Percentiles rank a stretch among this genome's conserved stretches.
phyloP scores from a whole-genome alignment of 1,284 basidiomycete genomes.

The Apiotrichum laibachii region DNA sequence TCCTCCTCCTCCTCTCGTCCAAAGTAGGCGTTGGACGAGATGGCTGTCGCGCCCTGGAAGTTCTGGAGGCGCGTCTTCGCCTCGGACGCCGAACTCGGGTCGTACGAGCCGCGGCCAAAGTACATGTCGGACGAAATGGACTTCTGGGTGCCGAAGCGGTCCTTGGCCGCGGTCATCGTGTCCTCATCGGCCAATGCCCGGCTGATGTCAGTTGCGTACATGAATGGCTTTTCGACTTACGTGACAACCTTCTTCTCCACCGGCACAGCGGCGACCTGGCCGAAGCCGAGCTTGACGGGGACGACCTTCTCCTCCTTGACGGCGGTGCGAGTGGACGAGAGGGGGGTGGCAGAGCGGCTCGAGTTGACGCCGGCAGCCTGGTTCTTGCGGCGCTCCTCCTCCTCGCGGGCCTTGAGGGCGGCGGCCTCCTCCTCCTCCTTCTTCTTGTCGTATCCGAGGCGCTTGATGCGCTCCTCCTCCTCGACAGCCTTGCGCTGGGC shows the following conservation, averaged over 20 bases:
- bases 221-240: not conserved
- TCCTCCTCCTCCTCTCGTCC: slow-evolving; percentile 68
- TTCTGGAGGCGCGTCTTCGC: slow-evolving; percentile 76
- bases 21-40: slow-evolving; percentile 94
- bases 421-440: slow-evolving; percentile 64
- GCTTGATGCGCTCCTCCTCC: slow-evolving; percentile 80
- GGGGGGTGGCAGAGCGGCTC: slow-evolving; percentile 19
- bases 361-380: slow-evolving; percentile 46
- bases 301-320: slow-evolving; percentile 39
- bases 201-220: slow-evolving; percentile 17
- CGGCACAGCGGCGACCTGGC: slow-evolving; percentile 59
- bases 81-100: slow-evolving; percentile 68
- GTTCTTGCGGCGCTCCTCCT: slow-evolving; percentile 60
- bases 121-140: slow-evolving; percentile 96
- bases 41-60: slow-evolving; percentile 90
- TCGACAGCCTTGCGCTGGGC: slow-evolving; percentile 81
- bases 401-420: slow-evolving; percentile 52
- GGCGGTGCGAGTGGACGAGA: slow-evolving; percentile 24
- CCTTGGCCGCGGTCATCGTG: slow-evolving; percentile 70
- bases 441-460: slow-evolving; percentile 81
- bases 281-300: slow-evolving; percentile 69
- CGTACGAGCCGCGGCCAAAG: slow-evolving; percentile 87
- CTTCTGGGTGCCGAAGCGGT: slow-evolving; percentile 89
- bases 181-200: slow-evolving; percentile 58
- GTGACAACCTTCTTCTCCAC: slow-evolving; percentile 55